Percentiles rank a stretch among this genome's conserved stretches.
phyloP scores from a whole-genome alignment of 176 grass and related monocot species.

The Urochloa ruziziensis region DNA sequence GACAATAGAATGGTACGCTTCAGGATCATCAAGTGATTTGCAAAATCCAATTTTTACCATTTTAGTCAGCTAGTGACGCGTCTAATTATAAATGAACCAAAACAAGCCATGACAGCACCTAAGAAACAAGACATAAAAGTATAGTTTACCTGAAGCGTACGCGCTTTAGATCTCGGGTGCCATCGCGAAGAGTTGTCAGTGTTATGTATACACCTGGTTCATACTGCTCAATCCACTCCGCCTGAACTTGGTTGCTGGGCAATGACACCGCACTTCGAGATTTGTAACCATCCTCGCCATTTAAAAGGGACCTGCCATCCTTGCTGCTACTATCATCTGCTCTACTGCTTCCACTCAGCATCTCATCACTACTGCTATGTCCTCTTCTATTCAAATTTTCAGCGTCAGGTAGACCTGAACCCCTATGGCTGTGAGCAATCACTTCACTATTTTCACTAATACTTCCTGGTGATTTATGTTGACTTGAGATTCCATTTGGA shows the following conservation, averaged over 20 bases:
- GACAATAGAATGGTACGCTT: neutral
- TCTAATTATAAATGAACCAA: neutral
- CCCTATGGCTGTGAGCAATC: constrained; percentile 46
- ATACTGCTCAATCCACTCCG: constrained; percentile 94
- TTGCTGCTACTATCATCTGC: constrained; percentile 45
- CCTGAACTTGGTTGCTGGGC: constrained; percentile 59
- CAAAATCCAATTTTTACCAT: neutral
- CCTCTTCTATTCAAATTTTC: constrained; percentile 37
- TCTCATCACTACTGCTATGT: constrained; percentile 45
- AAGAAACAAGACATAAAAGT: neutral
- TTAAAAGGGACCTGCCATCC: constrained; percentile 56
- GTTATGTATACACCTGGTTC: constrained; percentile 92
- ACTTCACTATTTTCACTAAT: constrained; percentile 49
- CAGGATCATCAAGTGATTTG: neutral
- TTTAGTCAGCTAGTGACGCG: neutral
- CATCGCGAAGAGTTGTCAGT: constrained; percentile 71
- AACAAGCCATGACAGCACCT: neutral
- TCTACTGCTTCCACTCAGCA: constrained; percentile 30
- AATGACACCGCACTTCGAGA: constrained; percentile 49
- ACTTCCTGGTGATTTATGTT: constrained; percentile 45
- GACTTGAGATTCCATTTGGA: constrained; percentile 47
- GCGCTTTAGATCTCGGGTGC: constrained; percentile 81
- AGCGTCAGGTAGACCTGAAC: constrained; percentile 28
- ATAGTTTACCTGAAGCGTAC: constrained; percentile 85
- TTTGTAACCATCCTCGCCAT: constrained; percentile 54